Evolutionary conservation across 2,329 filamentous ascomycete genomes (phyloP).

Genomic region (Colletotrichum gigasporum): DNA sequence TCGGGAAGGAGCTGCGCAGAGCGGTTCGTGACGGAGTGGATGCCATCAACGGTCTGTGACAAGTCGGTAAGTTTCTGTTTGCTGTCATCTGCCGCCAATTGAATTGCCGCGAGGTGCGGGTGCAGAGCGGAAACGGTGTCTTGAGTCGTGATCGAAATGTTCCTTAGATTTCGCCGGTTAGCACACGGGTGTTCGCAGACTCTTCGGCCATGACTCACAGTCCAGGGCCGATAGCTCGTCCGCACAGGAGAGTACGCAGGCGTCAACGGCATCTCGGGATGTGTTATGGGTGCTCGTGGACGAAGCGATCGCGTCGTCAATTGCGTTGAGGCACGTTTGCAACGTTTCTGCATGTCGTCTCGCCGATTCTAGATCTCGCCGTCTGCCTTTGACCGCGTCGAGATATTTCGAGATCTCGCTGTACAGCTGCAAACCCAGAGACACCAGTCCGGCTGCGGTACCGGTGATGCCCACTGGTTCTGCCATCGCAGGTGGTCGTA

Average conservation of each 20-base stretch:
- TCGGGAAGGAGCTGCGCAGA: background rate
- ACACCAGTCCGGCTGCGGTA: background rate
- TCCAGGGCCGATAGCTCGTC: background rate
- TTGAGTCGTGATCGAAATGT: background rate
- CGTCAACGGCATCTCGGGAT: background rate
- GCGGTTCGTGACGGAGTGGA: background rate
- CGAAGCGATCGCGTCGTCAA: background rate
- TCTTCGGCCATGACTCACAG: no score
- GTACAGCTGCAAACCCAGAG: background rate
- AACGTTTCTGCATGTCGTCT: background rate
- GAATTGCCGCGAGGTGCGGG: background rate
- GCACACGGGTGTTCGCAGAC: no score
- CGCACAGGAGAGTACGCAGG: background rate
- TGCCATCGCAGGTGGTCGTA: background rate
- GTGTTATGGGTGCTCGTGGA: background rate
- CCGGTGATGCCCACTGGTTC: background rate
- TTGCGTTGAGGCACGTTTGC: background rate
- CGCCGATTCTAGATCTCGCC: background rate
- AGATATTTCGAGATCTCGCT: background rate
- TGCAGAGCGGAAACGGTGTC: background rate
- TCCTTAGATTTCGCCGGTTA: background rate
- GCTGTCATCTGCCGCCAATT: accelerated
- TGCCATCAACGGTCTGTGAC: background rate
- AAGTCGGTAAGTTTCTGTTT: background rate
- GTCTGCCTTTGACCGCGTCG: background rate